These are phyloP conservation scores for Aspergillus sclerotiicarbonarius DNA, from an alignment of 495 filamentous ascomycete genomes.

Conservation along the genomic window DNA sequence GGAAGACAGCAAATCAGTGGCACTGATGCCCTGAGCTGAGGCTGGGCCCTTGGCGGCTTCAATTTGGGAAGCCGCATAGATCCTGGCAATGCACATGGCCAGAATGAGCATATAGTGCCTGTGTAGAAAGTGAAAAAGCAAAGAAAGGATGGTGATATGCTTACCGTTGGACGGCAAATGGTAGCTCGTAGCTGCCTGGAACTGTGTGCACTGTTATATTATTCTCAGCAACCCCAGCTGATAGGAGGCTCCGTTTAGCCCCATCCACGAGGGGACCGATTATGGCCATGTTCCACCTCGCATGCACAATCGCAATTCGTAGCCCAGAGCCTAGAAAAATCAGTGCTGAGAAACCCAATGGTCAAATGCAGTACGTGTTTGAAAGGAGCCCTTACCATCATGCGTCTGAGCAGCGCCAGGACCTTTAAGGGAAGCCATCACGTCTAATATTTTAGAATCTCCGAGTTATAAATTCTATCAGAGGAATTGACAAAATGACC, in stretches of 20 bases:
- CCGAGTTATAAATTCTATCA: neutral
- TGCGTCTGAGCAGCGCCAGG: constrained; percentile 52
- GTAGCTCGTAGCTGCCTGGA: constrained; percentile 91
- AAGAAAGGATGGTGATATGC: constrained; percentile 7
- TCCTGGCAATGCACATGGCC: constrained; percentile 40
- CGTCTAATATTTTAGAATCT: neutral
- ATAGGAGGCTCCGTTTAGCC: constrained; percentile 57
- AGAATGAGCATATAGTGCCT: neutral
- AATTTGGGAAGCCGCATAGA: constrained; percentile 84
- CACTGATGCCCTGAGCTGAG: constrained; percentile 56
- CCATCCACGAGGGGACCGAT: constrained; percentile 80
- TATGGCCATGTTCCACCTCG: constrained; percentile 82
- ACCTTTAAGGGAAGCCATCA: constrained; percentile 55
- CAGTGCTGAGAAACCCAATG: constrained; percentile 1
- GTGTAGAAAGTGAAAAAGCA: neutral
- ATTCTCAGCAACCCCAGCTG: constrained; percentile 75
- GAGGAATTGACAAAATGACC: neutral
- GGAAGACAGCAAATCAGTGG: constrained; percentile 76
- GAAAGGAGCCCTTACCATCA: constrained; percentile 43
- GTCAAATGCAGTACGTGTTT: neutral
- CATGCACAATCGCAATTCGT: constrained; percentile 91
- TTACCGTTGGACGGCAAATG: constrained; percentile 80
- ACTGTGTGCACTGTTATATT: constrained; percentile 89
- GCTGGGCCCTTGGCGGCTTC: constrained; percentile 62
- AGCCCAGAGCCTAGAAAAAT: constrained; percentile 64